Evolutionary conservation across 2,329 filamentous ascomycete species (phyloP).

Genomic region (Phaeosphaeriaceae sp.): DNA sequence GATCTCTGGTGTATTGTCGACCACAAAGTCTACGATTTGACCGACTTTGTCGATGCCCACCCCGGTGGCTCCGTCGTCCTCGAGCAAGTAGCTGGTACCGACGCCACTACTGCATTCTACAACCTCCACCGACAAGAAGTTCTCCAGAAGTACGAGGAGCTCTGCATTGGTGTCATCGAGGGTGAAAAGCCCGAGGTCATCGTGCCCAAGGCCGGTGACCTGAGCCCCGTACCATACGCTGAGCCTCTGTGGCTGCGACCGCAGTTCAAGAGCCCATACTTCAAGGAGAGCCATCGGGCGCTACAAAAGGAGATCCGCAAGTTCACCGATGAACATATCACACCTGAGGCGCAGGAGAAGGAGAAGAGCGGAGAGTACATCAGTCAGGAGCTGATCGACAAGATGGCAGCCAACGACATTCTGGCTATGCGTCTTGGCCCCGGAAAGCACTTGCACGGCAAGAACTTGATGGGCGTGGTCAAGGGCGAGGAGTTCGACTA

Average conservation of each 20-base stretch:
- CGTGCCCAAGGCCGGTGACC: slow-evolving; percentile 71
- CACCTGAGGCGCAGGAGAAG: slow-evolving; percentile 76
- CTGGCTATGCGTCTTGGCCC: slow-evolving; percentile 85
- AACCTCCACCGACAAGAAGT: slow-evolving; percentile 92
- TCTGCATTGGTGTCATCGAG: slow-evolving; percentile 77
- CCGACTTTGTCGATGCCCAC: slow-evolving; percentile 84
- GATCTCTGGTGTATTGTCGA: slow-evolving; percentile 86
- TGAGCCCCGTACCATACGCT: slow-evolving; percentile 80
- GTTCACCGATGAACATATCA: slow-evolving; percentile 75
- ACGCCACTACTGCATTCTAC: slow-evolving; percentile 86
- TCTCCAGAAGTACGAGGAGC: slow-evolving; percentile 76
- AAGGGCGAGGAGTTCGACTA: slow-evolving; percentile 85
- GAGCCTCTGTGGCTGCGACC: slow-evolving; percentile 84
- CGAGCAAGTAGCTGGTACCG: slow-evolving; percentile 78
- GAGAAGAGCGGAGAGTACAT: slow-evolving; percentile 78
- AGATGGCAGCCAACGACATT: slow-evolving; percentile 76
- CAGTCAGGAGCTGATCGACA: slow-evolving; percentile 73
- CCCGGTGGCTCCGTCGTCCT: slow-evolving; percentile 83
- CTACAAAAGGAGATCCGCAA: slow-evolving; percentile 73
- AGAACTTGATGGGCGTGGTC: slow-evolving; percentile 70
- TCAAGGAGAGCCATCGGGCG: slow-evolving; percentile 73
- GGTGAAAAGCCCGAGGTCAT: slow-evolving; percentile 79
- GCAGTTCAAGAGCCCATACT: slow-evolving; percentile 81
- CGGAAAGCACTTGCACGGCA: slow-evolving; percentile 79
- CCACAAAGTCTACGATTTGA: slow-evolving; percentile 84